Evolutionary conservation across 2,329 filamentous ascomycete genomes (phyloP).

Genomic region (Hawksworthiomyces lignivorus): DNA sequence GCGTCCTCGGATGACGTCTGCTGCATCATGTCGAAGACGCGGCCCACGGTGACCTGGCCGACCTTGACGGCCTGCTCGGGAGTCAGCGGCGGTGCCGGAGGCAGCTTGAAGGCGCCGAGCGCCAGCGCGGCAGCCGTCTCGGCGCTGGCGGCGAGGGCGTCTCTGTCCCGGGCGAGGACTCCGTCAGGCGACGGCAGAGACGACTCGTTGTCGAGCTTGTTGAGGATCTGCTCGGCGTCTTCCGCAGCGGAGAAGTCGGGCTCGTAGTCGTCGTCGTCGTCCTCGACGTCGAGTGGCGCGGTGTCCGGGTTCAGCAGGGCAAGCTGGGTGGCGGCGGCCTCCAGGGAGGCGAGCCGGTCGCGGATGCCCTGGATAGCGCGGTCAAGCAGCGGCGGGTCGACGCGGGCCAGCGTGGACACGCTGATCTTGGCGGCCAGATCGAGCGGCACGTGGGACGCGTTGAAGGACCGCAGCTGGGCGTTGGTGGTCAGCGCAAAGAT

Average conservation of each 20-base stretch:
- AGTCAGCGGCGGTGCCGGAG: slow-evolving; percentile 66
- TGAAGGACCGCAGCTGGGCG: slow-evolving; percentile 66
- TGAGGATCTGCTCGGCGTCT: slow-evolving; percentile 67
- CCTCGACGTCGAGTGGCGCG: slow-evolving; percentile 56
- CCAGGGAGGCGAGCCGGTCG: slow-evolving; percentile 38
- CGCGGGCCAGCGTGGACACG: slow-evolving; percentile 65
- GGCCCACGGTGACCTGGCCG: slow-evolving; percentile 64
- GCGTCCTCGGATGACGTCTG: slow-evolving; percentile 56
- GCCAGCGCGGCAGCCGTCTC: slow-evolving; percentile 49
- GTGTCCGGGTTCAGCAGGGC: slow-evolving; percentile 49
- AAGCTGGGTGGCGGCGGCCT: slow-evolving; percentile 32
- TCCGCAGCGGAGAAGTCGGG: slow-evolving; percentile 75
- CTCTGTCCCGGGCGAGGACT: slow-evolving; percentile 30
- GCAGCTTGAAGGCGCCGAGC: slow-evolving; percentile 73
- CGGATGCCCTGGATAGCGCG: slow-evolving; percentile 60
- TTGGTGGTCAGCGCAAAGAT: slow-evolving; percentile 81
- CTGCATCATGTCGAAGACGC: slow-evolving; percentile 72
- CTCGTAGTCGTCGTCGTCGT: slow-evolving; percentile 80
- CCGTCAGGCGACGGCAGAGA: no score
- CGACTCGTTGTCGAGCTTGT: slow-evolving; percentile 67
- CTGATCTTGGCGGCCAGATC: slow-evolving; percentile 73
- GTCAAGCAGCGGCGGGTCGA: slow-evolving; percentile 61
- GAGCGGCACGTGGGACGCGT: slow-evolving; percentile 70
- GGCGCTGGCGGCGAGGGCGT: slow-evolving; percentile 24
- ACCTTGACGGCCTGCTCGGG: slow-evolving; percentile 64